These are phyloP conservation scores for Phyllosticta paracitricarpa DNA, from an alignment of 2,329 filamentous ascomycete species.

Conservation along the genomic window DNA sequence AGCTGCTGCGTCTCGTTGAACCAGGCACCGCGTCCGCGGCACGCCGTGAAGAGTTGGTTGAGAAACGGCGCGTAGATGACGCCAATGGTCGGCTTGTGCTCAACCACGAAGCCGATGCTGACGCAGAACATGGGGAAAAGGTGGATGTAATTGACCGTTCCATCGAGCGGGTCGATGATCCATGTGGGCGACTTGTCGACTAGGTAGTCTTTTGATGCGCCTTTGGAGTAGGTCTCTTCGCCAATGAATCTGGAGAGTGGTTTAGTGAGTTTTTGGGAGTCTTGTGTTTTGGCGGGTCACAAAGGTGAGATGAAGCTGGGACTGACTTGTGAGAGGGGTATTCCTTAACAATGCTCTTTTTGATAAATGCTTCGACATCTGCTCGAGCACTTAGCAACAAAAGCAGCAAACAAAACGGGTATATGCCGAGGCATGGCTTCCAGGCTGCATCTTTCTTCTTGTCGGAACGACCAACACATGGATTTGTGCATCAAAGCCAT, in stretches of 20 bases:
- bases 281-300: neutral
- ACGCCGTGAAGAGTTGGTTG: conserved; percentile 59
- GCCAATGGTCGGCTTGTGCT: conserved; percentile 53
- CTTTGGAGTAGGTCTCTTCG: conserved; percentile 65
- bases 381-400: conserved; percentile 11
- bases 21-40: conserved; percentile 57
- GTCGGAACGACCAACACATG: neutral
- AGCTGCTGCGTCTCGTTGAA: conserved; percentile 54
- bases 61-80: conserved; percentile 65
- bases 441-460: neutral
- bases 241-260: conserved; percentile 53
- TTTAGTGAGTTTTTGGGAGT: neutral
- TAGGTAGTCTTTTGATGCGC: conserved; percentile 57
- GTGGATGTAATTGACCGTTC: conserved; percentile 74
- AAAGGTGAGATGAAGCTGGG: neutral
- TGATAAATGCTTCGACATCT: conserved; percentile 67
- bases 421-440: neutral
- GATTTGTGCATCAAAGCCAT: neutral
- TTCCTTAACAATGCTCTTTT: conserved; percentile 44
- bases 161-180: conserved; percentile 69
- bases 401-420: neutral
- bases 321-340: conserved; percentile 59
- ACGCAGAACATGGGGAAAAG: conserved; percentile 75
- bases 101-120: conserved; percentile 59
- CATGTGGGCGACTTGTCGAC: conserved; percentile 57